Percentiles rank a stretch among this genome's conserved stretches.
phyloP scores from a whole-genome alignment of 1,139 yeast genomes.

The Candida labiduridarum region DNA sequence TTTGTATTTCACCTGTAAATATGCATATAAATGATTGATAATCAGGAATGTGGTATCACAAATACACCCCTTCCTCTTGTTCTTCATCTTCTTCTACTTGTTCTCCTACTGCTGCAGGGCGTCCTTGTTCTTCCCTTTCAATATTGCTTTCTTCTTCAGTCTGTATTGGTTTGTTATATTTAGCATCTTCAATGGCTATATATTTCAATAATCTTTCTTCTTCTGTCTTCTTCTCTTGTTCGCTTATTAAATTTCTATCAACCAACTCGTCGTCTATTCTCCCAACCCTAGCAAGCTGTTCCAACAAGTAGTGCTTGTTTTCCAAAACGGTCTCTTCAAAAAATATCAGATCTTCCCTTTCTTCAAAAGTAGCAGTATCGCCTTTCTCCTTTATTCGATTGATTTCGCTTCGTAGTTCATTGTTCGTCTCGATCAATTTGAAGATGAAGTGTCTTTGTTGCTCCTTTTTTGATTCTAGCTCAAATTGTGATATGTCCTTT shows the following conservation, averaged over 20 bases:
- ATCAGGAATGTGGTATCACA: slow-evolving; percentile 8
- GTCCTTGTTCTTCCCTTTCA: not conserved
- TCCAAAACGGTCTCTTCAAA: slow-evolving; percentile 37
- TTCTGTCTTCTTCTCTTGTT: slow-evolving; percentile 11
- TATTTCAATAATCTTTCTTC: slow-evolving; percentile 13
- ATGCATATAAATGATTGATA: slow-evolving; percentile 9
- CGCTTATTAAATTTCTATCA: slow-evolving; percentile 25
- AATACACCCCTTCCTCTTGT: slow-evolving; percentile 17
- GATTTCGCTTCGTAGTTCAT: slow-evolving; percentile 30
- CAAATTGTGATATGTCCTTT: slow-evolving; percentile 23
- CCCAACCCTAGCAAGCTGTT: slow-evolving; percentile 28
- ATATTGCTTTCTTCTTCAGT: slow-evolving; percentile 2
- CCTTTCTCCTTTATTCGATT: slow-evolving; percentile 10
- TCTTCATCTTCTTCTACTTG: slow-evolving; percentile 3
- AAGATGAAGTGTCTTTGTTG: slow-evolving; percentile 14
- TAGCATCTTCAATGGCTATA: slow-evolving; percentile 6
- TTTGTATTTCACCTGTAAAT: not conserved
- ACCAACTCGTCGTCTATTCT: slow-evolving; percentile 28
- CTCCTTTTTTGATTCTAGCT: slow-evolving; percentile 13
- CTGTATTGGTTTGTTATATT: slow-evolving; percentile 5
- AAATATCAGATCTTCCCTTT: slow-evolving; percentile 26
- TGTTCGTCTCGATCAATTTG: slow-evolving; percentile 37
- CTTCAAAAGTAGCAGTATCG: slow-evolving; percentile 12
- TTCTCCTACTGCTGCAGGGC: slow-evolving; percentile 5
- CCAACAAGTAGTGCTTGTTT: slow-evolving; percentile 32